Evolutionary conservation across 352 stramenopile species (phyloP).

Genomic region (Pythium sp.): DNA sequence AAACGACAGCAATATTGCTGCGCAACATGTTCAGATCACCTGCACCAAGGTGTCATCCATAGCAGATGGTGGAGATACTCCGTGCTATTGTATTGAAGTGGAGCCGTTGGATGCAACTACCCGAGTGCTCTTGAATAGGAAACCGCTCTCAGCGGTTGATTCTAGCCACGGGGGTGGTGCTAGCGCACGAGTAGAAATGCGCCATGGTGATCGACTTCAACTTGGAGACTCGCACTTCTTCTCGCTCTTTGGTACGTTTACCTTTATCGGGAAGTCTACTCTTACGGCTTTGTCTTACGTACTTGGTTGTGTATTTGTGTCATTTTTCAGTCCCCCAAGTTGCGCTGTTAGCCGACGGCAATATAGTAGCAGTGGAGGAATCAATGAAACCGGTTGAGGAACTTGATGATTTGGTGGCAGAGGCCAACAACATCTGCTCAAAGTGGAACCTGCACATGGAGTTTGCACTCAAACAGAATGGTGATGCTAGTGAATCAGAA

Average conservation of each 20-base stretch:
- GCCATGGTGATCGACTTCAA: constrained; percentile 48
- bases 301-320: neutral
- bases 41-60: constrained; percentile 18
- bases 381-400: neutral
- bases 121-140: constrained; percentile 41
- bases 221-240: constrained; percentile 42
- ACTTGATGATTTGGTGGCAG: constrained; percentile 30
- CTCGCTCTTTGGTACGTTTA: constrained; percentile 39
- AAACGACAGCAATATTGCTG: constrained; percentile 22
- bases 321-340: neutral
- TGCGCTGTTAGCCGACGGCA: neutral
- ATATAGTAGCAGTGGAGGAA: neutral
- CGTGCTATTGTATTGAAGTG: constrained; percentile 26
- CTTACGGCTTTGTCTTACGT: neutral
- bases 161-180: neutral
- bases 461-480: constrained; percentile 25
- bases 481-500: neutral
- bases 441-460: constrained; percentile 53
- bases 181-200: constrained; percentile 18
- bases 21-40: constrained; percentile 29
- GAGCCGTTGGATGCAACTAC: constrained; percentile 32
- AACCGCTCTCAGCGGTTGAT: constrained; percentile 17
- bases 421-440: constrained; percentile 60
- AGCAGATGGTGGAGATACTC: neutral
- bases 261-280: neutral